These are phyloP conservation scores for Peronospora destructor DNA, from an alignment of 352 stramenopile species.

Conservation along the genomic window DNA sequence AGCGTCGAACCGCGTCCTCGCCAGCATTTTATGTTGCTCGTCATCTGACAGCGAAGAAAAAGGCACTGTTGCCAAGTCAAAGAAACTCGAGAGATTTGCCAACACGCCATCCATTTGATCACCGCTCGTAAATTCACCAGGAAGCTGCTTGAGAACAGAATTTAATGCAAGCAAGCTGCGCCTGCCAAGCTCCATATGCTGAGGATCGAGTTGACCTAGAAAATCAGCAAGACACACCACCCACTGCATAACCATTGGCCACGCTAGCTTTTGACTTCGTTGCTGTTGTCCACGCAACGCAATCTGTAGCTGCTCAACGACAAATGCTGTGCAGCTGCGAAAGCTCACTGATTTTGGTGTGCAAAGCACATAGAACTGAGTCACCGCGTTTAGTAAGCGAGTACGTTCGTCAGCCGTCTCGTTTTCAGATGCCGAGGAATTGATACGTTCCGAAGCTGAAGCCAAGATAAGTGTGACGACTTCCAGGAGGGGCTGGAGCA, in stretches of 20 bases:
- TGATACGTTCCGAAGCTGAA: constrained; percentile 7
- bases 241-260: constrained; percentile 67
- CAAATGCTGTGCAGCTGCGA: constrained; percentile 65
- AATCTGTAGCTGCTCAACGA: constrained; percentile 48
- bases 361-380: constrained; percentile 56
- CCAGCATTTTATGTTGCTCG: constrained; percentile 22
- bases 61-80: constrained; percentile 36
- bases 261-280: constrained; percentile 28
- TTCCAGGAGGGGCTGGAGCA: constrained; percentile 53
- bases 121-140: constrained; percentile 35
- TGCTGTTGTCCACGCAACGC: constrained; percentile 29
- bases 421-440: neutral
- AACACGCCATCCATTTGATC: constrained; percentile 52
- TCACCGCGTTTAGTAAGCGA: constrained; percentile 51
- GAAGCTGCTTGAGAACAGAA: constrained; percentile 71
- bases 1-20: constrained; percentile 45
- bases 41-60: constrained; percentile 21
- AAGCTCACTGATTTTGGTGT: constrained; percentile 67
- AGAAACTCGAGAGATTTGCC: constrained; percentile 54
- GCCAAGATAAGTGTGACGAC: constrained; percentile 49
- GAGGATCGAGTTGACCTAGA: constrained; percentile 46
- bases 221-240: constrained; percentile 58
- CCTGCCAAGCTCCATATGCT: constrained; percentile 53
- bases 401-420: constrained; percentile 23
- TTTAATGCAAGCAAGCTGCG: constrained; percentile 63